Evolutionary conservation across 176 grass and related monocot genomes (phyloP).

Genomic region (Carex cristatella): DNA sequence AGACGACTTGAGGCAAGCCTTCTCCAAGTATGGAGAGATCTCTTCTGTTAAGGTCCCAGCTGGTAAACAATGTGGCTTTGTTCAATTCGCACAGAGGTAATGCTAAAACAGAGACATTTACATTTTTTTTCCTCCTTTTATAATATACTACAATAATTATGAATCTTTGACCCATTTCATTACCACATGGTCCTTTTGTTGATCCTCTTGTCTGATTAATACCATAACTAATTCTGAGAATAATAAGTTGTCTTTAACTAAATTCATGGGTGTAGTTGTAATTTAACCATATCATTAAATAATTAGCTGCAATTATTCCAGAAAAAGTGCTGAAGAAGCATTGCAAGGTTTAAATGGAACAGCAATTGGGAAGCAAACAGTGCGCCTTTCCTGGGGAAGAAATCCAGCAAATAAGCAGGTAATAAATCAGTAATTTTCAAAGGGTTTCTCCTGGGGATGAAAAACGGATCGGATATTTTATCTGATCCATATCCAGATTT

Average conservation of each 20-base stretch:
- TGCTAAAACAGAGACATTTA: not conserved
- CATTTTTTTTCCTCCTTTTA: not conserved
- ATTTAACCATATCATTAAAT: not conserved
- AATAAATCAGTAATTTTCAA: not conserved
- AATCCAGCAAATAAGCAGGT: slow-evolving; percentile 94
- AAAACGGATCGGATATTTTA: too few relatives aligned
- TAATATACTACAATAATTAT: not conserved
- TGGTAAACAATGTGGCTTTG: slow-evolving; percentile 90
- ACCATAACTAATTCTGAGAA: not conserved
- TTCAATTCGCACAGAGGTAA: slow-evolving; percentile 89
- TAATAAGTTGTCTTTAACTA: not conserved
- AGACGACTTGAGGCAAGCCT: slow-evolving; percentile 76
- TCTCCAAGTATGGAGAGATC: slow-evolving; percentile 83
- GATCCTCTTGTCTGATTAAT: not conserved
- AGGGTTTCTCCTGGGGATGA: not conserved
- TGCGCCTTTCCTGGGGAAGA: slow-evolving; percentile 94
- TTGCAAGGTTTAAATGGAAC: slow-evolving; percentile 79
- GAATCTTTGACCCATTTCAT: not conserved
- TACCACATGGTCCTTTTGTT: not conserved
- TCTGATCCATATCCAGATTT: too few relatives aligned
- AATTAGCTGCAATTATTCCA: not conserved
- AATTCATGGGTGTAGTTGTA: not conserved
- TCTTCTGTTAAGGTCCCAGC: slow-evolving; percentile 88
- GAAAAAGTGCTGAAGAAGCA: slow-evolving; percentile 90
- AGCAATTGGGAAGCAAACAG: slow-evolving; percentile 67